Evolutionary conservation across 2,329 filamentous ascomycete genomes (phyloP).

Genomic region (Trichoderma simmonsii): DNA sequence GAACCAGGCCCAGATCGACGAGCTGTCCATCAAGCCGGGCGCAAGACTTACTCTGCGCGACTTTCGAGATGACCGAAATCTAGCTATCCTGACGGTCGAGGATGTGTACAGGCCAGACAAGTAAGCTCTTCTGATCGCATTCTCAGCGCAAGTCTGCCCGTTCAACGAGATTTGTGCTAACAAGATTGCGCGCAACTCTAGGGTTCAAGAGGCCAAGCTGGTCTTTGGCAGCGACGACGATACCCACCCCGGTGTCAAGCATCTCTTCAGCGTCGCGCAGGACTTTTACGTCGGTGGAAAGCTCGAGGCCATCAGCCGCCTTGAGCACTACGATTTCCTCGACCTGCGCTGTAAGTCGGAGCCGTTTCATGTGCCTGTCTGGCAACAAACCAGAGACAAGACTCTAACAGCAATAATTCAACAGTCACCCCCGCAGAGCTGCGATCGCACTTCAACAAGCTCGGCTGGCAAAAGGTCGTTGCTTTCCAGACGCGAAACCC

Average conservation of each 20-base stretch:
- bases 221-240: constrained; percentile 91
- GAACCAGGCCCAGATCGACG: constrained; percentile 69
- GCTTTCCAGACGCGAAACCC: constrained; percentile 99
- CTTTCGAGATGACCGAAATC: constrained; percentile 91
- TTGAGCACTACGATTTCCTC: constrained; percentile 99
- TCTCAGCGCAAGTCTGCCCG: background rate
- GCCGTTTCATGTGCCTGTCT: background rate
- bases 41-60: constrained; percentile 85
- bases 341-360: constrained; percentile 75
- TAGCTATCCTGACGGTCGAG: constrained; percentile 92
- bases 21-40: constrained; percentile 72
- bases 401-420: background rate
- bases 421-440: constrained; percentile 89
- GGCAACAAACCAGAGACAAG: background rate
- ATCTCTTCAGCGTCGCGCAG: constrained; percentile 75
- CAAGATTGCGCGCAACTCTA: constrained; percentile 34
- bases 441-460: constrained; percentile 96
- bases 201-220: constrained; percentile 82
- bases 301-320: constrained; percentile 88
- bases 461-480: constrained; percentile 95
- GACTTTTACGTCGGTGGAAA: constrained; percentile 96
- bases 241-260: constrained; percentile 88
- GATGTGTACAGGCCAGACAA: constrained; percentile 96
- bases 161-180: background rate
- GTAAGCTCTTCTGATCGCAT: constrained; percentile 50